These are phyloP conservation scores for Apiotrichum domesticum DNA, from an alignment of 1,284 basidiomycete genomes.

Conservation along the genomic window DNA sequence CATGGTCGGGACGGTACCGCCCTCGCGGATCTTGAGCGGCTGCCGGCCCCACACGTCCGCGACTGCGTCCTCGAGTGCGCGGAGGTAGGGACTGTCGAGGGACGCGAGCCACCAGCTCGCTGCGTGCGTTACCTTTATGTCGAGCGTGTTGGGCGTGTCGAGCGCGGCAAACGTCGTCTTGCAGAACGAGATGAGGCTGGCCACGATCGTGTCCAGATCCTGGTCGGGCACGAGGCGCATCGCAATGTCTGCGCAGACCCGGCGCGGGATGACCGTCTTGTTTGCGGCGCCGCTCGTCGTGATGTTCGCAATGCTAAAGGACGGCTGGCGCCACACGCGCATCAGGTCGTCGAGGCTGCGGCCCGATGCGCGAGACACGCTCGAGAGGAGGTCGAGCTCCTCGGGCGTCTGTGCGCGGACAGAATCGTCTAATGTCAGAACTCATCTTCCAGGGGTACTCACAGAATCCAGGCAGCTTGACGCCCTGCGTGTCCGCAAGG, in stretches of 20 bases:
- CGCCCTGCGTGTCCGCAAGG: conserved; percentile 58
- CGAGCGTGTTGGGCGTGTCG: conserved; percentile 64
- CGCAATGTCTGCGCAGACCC: conserved; percentile 72
- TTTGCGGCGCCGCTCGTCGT: conserved; percentile 35
- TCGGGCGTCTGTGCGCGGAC: conserved; percentile 62
- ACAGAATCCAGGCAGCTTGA: conserved; percentile 83
- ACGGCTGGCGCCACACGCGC: conserved; percentile 61
- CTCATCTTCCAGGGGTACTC: conserved; percentile 34
- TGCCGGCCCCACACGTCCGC: conserved; percentile 75
- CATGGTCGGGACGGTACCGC: conserved; percentile 80
- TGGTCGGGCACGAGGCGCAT: conserved; percentile 89
- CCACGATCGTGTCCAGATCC: conserved; percentile 64
- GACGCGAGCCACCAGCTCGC: conserved; percentile 96
- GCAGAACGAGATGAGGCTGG: conserved; percentile 59
- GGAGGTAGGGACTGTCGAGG: conserved; percentile 73
- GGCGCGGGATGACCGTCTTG: conserved; percentile 74
- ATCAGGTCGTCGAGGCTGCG: conserved; percentile 61
- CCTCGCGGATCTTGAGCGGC: conserved; percentile 85
- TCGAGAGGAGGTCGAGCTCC: conserved; percentile 62
- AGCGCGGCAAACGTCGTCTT: conserved; percentile 58
- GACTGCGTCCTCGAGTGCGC: conserved; percentile 71
- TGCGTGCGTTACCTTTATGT: conserved; percentile 71
- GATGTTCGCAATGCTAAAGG: conserved; percentile 44
- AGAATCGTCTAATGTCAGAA: conserved; percentile 56
- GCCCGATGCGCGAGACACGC: conserved; percentile 60